Percentiles rank a stretch among this genome's conserved stretches.
phyloP scores from a whole-genome alignment of 1,284 basidiomycete species.

The Fomitopsis betulina region DNA sequence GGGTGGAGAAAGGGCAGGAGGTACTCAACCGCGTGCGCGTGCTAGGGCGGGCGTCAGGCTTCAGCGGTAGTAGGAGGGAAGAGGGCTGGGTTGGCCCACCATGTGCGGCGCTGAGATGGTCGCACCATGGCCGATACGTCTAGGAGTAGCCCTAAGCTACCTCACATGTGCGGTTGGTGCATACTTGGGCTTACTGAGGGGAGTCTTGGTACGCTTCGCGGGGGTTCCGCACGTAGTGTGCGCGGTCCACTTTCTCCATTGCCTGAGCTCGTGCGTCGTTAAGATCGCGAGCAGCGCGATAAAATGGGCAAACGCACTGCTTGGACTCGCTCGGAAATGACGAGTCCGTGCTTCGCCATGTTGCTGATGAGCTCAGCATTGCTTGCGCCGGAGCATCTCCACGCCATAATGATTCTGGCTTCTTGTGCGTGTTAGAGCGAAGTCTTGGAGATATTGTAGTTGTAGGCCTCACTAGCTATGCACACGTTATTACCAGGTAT shows the following conservation, averaged over 20 bases:
- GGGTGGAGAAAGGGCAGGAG: constrained; percentile 68
- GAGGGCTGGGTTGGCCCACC: constrained; percentile 35
- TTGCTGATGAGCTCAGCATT: constrained; percentile 75
- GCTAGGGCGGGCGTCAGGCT: constrained; percentile 38
- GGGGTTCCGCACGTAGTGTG: constrained; percentile 59
- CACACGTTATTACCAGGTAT: too few species aligned
- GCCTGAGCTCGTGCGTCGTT: constrained; percentile 38
- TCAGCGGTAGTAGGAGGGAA: constrained; percentile 2
- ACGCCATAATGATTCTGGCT: constrained; percentile 65
- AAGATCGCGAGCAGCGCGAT: neutral
- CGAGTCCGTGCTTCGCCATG: constrained; percentile 49
- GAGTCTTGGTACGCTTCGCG: constrained; percentile 71
- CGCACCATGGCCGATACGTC: constrained; percentile 73
- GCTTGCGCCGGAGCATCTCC: constrained; percentile 66
- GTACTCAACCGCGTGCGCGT: constrained; percentile 77
- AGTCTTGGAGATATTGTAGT: too few species aligned
- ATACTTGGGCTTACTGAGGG: constrained; percentile 52
- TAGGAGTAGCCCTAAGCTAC: constrained; percentile 22
- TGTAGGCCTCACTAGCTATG: too few species aligned
- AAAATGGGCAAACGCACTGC: constrained; percentile 13
- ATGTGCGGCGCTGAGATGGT: constrained; percentile 93
- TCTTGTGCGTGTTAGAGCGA: too few species aligned
- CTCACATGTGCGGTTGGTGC: neutral
- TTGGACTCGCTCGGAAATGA: constrained; percentile 48
- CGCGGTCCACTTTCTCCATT: constrained; percentile 70